These are phyloP conservation scores for Rostrohypoxylon terebratum DNA, from an alignment of 495 filamentous ascomycete species.

Conservation along the genomic window DNA sequence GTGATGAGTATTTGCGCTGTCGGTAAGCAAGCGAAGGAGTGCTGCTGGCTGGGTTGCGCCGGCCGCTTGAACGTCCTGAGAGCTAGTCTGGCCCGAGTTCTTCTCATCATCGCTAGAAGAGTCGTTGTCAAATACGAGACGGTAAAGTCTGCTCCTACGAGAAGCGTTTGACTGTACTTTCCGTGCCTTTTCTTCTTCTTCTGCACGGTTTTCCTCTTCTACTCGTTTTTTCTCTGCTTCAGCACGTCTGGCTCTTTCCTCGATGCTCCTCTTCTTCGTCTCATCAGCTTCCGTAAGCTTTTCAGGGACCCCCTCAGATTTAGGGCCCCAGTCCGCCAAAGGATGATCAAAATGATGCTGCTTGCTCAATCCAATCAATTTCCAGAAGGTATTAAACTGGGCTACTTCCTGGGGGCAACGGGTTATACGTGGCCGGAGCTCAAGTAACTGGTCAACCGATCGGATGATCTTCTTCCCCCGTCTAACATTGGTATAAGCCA, in stretches of 20 bases:
- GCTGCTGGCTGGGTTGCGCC: too few relatives aligned
- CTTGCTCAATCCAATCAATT: too few relatives aligned
- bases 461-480: conserved; percentile 25
- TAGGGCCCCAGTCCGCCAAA: neutral
- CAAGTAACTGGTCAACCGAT: conserved; percentile 15
- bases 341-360: neutral
- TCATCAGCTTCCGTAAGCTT: neutral
- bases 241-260: neutral
- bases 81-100: neutral
- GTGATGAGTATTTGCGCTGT: too few relatives aligned
- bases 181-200: neutral
- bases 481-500: conserved; percentile 32
- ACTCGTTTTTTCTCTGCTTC: neutral
- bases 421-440: conserved; percentile 2
- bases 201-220: neutral
- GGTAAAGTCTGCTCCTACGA: neutral
- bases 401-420: conserved; percentile 13
- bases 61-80: too few relatives aligned
- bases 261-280: neutral
- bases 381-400: neutral
- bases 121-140: neutral
- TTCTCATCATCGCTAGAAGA: neutral
- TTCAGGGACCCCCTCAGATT: neutral
- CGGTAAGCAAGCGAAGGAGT: too few relatives aligned
- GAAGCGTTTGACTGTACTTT: neutral